These are phyloP conservation scores for Bipolaris zeicola DNA, from an alignment of 2,329 filamentous ascomycete species.

Conservation along the genomic window DNA sequence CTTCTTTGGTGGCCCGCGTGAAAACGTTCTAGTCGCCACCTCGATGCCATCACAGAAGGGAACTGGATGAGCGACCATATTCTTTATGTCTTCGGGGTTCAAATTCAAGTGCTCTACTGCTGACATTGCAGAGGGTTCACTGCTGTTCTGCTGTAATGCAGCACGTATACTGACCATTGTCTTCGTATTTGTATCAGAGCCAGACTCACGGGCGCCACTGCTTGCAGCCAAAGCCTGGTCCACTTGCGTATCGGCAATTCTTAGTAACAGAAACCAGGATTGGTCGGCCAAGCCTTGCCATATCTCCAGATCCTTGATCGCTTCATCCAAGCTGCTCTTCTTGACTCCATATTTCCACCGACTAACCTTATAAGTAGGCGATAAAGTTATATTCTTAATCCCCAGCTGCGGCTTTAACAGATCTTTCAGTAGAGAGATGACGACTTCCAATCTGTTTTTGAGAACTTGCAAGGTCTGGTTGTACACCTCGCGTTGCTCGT, in stretches of 20 bases:
- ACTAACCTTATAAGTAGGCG: neutral
- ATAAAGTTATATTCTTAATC: neutral
- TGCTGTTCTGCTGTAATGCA: neutral
- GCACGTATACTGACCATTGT: neutral
- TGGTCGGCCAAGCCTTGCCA: slow-evolving; percentile 23
- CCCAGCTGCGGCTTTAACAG: neutral
- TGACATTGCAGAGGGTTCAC: neutral
- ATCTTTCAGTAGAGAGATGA: neutral
- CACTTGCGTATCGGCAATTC: slow-evolving; percentile 10
- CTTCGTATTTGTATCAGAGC: neutral
- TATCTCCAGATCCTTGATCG: slow-evolving; percentile 1
- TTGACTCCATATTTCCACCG: neutral
- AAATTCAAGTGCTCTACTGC: neutral
- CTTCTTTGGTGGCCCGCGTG: neutral
- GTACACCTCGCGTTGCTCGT: neutral
- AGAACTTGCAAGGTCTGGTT: neutral
- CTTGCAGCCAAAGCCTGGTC: neutral
- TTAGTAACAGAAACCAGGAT: slow-evolving; percentile 20
- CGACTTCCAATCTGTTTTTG: neutral
- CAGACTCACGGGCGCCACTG: neutral
- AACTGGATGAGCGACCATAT: neutral
- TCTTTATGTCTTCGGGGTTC: neutral
- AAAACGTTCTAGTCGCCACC: neutral
- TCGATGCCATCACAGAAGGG: neutral
- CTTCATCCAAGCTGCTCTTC: neutral